Evolutionary conservation across 2,329 filamentous ascomycete species (phyloP), one percentile per base, ranked within the genome.

Genomic region (Chalara sp.): DNA sequence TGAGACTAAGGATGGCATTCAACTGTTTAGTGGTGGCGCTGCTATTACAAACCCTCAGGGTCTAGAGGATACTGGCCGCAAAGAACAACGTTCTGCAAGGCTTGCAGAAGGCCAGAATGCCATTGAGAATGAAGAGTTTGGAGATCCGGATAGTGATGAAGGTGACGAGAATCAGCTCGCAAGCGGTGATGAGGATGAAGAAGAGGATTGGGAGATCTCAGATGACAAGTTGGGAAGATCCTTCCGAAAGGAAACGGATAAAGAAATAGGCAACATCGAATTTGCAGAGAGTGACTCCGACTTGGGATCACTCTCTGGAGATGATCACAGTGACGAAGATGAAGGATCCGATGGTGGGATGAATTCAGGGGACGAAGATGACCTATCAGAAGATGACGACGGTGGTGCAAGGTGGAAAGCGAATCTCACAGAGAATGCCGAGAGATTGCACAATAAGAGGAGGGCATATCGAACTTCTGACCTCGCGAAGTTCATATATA

Each of bases 211-310:
- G 1, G 80, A 83, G 53, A 81, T 84, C 49, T 73, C 75, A 44
- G 79, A 83, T 53, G 70, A 72, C 44, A 83, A 78, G 56, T 66
- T 84, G 6, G 81, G 81, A 56, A 82, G 76, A 55, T 72, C 83
- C 63, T 85, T 84, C 65, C 73, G 73, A 48, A 75, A 76, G 50
- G 69, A 67, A 12, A 76, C 80, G 33, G 72, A 78, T 37, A 76
- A 65, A 28, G 74, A 73, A 8, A 80, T 82, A 29, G 87, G 83
- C 32, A 89, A 96, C 49, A 62, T 97, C 51, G 89, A 84, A 1
- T 99, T 96, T 72, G 93, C 93, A 11, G 93, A 99, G 63, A 96
- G 89, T 63, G 95, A 99, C 67, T 99, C 93, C 0, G 95, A 99
- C 65, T 76, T 99, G 5, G 93, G 93, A 6, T 96, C 92, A 4